phyloP scores from a whole-genome alignment of 1,284 basidiomycete species.

The Apiotrichum sp. region DNA sequence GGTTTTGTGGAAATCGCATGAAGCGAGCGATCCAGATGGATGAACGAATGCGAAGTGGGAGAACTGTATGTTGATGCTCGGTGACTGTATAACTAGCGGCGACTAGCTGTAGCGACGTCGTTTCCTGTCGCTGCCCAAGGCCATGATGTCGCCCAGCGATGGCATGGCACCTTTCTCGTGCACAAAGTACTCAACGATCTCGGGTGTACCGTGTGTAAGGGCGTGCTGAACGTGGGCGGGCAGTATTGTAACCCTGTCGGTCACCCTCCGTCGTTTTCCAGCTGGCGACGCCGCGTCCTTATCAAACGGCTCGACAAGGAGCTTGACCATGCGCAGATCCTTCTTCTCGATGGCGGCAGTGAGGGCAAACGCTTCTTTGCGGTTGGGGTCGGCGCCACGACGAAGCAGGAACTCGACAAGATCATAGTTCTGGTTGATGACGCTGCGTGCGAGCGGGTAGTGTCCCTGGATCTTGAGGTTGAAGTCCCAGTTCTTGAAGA shows the following conservation, averaged over 20 bases:
- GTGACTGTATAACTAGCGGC: background rate
- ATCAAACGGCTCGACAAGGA: constrained; percentile 59
- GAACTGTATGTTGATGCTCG: no score
- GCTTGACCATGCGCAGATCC: constrained; percentile 61
- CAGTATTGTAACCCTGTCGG: constrained; percentile 23
- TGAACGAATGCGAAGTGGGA: no score
- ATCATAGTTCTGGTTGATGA: constrained; percentile 57
- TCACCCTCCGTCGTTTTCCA: constrained; percentile 18
- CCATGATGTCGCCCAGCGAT: constrained; percentile 12
- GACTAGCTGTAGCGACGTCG: background rate
- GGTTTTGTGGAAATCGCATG: no score
- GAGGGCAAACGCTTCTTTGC: constrained; percentile 16
- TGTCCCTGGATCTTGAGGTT: constrained; percentile 56
- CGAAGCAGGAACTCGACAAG: constrained; percentile 64
- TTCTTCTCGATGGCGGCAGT: constrained; percentile 65
- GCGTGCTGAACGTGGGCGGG: constrained; percentile 31
- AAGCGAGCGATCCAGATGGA: no score
- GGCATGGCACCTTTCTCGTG: constrained; percentile 54
- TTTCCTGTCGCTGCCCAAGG: constrained; percentile 1
- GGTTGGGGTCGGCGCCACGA: constrained; percentile 62
- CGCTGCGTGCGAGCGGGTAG: constrained; percentile 70
- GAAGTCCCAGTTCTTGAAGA: constrained; percentile 30
- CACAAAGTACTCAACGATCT: constrained; percentile 64
- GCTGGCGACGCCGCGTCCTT: constrained; percentile 16
- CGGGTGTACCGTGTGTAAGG: constrained; percentile 53